Base-by-base conservation (phyloP, 2,329 filamentous ascomycete genomes). In the Hansfordia pulvinata region DNA sequence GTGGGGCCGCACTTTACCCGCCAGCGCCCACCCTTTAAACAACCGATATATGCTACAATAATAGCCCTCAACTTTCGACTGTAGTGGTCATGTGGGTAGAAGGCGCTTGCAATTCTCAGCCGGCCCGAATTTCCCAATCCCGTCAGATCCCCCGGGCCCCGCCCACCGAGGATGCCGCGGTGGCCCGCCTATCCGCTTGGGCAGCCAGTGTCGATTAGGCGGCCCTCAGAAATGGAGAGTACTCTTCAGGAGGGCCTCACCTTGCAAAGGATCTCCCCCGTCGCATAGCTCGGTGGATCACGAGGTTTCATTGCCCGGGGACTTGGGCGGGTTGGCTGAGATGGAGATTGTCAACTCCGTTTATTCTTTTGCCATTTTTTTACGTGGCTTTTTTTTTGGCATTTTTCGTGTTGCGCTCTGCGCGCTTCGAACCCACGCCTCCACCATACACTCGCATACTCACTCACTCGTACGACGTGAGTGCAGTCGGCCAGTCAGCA, bases 201-300 rank as follows among this genome's bases (percentile, higher is more conserved):
- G 73, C 52, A 77, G 64, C 73, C 64, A 60, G 62, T 67, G 73
- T 76, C 63, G 53, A 58, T 62, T 71, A 62, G 53, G 58, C 50
- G 54, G 54, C 61, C 69, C 54, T 76, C 67, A 74, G 72, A 66
- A 70, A 68, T 74, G 72, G 66, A 69, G 67, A 69, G 58, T 44
- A 77, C 49, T 43, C 71, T 76, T 71, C 62, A 77, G 73, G 64
- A 71, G 75, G 72, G 72, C 31, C 55, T 76, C 67, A 77, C 72
- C 74, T 69, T 73, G 71, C 72, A 77, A 68, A 76, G 71, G 51
- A 60, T 72, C 63, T 70, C 67, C 70, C 69, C 71, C 72, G 68
- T 74, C 64, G 63, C 62, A 62, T 76, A 71, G 73, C 73, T 70
- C 57, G 60, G 54, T 70, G 72, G 72, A 77, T 64, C 52, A 75